Base-by-base conservation (phyloP, 2,329 filamentous ascomycete genomes). In the Trichophyton benhamiae region DNA sequence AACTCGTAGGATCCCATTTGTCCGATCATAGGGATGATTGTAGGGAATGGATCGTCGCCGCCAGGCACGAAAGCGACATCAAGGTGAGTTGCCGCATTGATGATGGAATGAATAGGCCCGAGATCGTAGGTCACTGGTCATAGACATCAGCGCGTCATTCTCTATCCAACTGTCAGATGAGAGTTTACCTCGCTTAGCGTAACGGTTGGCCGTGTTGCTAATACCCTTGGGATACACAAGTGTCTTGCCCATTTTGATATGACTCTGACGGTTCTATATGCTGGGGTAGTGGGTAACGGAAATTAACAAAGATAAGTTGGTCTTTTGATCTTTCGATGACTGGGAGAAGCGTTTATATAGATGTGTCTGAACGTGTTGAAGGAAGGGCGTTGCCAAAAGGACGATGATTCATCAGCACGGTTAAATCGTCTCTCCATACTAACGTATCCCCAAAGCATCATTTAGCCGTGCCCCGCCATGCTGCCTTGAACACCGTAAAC, bases 1-100 rank as follows among this genome's bases (percentile, higher is more conserved):
- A 77, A 76, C 7, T 79, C 78, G 70, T 86, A 94, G 25, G 85
- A 88, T 11, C 84, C 88, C 80, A 94, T 87, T 67, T 88, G 85
- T 59, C 88, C 89, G 68, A 95, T 88, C 89, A 95, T 92, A 64
- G 90, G 90, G 1, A 95, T 80, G 60, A 87, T 85, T 59, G 84
- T 82, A 2, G 89, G 89, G 69, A 91, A 94, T 0, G 87, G 85
- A 60, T 84, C 82, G 52, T 78, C 75, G 0, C 80, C 75, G 3
- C 78, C 77, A 1, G 82, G 78, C 58, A 80, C 83, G 79, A 95
- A 95, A 65, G 89, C 90, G 68, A 95, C 85, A 75, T 95, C 86
- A 15, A 94, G 79, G 58, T 95, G 81, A 42, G 83, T 84, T n/a
- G 82, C 82, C 20, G 79, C 79, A 52, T 92, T 91, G 74, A 95